These are phyloP conservation scores for Helichrysum umbraculigerum DNA, from an alignment of 129 eudicot species.

Conservation along the genomic window DNA sequence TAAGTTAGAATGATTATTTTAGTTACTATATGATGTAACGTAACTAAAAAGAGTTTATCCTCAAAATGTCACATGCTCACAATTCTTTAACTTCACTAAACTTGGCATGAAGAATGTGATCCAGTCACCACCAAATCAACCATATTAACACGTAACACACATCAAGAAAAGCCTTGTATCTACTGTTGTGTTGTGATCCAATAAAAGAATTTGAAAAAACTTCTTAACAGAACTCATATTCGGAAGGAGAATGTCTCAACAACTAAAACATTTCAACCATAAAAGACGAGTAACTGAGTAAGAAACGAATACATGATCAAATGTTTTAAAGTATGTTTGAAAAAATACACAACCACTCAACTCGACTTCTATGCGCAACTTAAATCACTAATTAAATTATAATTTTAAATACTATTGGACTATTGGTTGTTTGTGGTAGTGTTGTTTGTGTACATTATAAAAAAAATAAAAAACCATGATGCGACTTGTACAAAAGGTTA, in stretches of 20 bases:
- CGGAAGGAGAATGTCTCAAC: no score
- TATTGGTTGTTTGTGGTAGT: neutral
- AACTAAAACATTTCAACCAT: no score
- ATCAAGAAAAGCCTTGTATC: no score
- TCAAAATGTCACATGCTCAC: neutral
- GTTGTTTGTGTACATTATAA: neutral
- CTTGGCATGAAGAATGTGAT: neutral
- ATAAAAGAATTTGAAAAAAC: no score
- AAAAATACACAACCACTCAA: no score
- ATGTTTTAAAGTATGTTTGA: neutral
- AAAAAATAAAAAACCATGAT: neutral
- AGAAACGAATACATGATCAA: neutral
- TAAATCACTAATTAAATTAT: no score
- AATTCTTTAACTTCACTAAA: neutral
- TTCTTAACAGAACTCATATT: no score
- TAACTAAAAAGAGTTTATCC: no score
- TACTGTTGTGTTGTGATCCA: no score
- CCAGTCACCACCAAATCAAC: neutral
- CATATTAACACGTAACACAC: neutral
- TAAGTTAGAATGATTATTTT: no score
- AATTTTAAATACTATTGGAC: neutral
- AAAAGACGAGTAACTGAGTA: neutral
- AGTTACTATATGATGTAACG: no score
- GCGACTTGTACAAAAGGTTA: neutral
- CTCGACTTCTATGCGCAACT: neutral